Base-by-base conservation (phyloP, 371 early-diverging fungal genomes). In the Mycotypha africana region DNA sequence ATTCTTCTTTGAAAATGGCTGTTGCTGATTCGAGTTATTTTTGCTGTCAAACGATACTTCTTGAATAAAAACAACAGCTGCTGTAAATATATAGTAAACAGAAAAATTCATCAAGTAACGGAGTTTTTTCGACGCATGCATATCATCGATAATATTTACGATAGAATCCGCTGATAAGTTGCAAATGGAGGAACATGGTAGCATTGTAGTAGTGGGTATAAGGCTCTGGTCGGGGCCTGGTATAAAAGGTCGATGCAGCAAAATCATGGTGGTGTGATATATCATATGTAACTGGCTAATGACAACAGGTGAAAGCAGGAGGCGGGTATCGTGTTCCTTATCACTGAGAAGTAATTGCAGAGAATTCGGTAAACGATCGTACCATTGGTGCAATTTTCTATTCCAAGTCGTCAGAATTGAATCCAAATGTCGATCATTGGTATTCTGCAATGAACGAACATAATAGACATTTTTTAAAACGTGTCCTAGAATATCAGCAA, bases 221-320 rank as follows among this genome's bases (percentile, higher is more conserved):
- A 52, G 39, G 11, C 44, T 44, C 25, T 58, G 57, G 15, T 52
- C 45, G 5, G 67, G 58, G 3, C 58, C 65, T 17, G 69, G 57
- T 38, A 67, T 66, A 51, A 69, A 67, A 9, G 73, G 62, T 26
- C 73, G 59, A 40, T 73, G 73, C 3, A 73, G 53, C 6, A 69
- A 36, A 14, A 69, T 73, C n/a, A 64, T 49, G 6, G 60, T 56
- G 3, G 69, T 69, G 42, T 68, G 60, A 33, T 69, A 73, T 2
- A 61, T 51, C 65, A 73, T 61, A 39, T 73, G 69, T 15, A 73
- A 26, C 33, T 77, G 76, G 12, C 68, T 68, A 14, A 75, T 53
- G 0, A 64, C 49, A 6, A 50, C 39, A 2, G 62, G 50, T 5
- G 66, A 58, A 16, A 55, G 46, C n/a, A n/a, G n/a, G n/a, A 11